These are phyloP conservation scores for Pisolithus orientalis DNA, from an alignment of 768 basidiomycete species.

Conservation along the genomic window DNA sequence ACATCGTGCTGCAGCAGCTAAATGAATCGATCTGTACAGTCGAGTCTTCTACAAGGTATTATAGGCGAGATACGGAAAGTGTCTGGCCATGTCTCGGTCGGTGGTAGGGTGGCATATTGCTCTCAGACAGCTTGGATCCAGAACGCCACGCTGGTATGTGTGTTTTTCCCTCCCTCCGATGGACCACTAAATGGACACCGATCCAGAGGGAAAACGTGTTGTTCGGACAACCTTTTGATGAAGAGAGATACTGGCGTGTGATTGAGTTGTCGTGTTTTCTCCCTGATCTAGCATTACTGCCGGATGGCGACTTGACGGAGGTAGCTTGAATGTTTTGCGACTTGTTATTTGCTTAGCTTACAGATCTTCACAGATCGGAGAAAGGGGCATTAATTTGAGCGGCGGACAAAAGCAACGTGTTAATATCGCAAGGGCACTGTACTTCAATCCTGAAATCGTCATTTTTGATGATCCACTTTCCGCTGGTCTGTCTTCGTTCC, in stretches of 20 bases:
- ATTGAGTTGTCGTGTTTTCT: slow-evolving; percentile 53
- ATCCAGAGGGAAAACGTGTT: slow-evolving; percentile 56
- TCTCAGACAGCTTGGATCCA: slow-evolving; percentile 77
- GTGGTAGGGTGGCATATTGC: slow-evolving; percentile 63
- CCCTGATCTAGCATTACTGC: slow-evolving; percentile 57
- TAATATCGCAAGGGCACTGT: slow-evolving; percentile 66
- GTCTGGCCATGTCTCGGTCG: slow-evolving; percentile 49
- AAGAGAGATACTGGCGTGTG: slow-evolving; percentile 59
- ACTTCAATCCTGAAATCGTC: slow-evolving; percentile 55
- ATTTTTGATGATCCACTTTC: slow-evolving; percentile 63
- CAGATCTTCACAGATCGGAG: slow-evolving; percentile 45
- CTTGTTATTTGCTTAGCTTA: not conserved
- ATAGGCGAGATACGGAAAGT: slow-evolving; percentile 64
- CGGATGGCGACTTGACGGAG: slow-evolving; percentile 70
- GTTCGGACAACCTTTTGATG: slow-evolving; percentile 61
- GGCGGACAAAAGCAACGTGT: slow-evolving; percentile 66
- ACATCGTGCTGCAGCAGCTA: not conserved
- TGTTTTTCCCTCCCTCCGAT: not conserved
- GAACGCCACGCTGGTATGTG: slow-evolving; percentile 49
- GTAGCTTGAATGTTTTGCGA: slow-evolving; percentile 25
- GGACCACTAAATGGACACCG: not conserved
- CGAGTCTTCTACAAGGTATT: slow-evolving; percentile 53
- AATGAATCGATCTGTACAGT: slow-evolving; percentile 21
- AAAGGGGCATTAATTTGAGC: slow-evolving; percentile 61
- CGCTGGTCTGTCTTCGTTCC: slow-evolving; percentile 36